Conservation (phyloP, 257 asterid species). For the Salvia splendens region DNA sequence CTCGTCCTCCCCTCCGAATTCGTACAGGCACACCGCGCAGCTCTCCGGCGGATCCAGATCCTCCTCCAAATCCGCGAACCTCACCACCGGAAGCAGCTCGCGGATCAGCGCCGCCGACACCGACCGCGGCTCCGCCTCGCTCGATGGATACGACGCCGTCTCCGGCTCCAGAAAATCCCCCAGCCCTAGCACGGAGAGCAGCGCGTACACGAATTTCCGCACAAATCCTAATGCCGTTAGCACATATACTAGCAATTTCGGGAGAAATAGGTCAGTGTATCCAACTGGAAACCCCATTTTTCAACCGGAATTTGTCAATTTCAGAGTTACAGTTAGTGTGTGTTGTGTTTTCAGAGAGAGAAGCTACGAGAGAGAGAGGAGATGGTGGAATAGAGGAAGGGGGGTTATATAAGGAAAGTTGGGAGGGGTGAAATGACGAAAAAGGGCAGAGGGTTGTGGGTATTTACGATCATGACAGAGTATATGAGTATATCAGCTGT, state of each 20-base stretch:
- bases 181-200: constrained; percentile 55
- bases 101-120: constrained; percentile 73
- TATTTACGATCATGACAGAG: constrained; percentile 14
- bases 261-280: constrained; percentile 68
- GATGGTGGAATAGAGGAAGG: constrained; percentile 1
- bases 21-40: constrained; percentile 91
- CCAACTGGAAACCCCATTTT: constrained; percentile 93
- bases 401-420: constrained; percentile 36
- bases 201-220: constrained; percentile 41
- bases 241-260: constrained; percentile 59
- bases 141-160: constrained; percentile 32
- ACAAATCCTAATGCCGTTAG: constrained; percentile 57
- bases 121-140: constrained; percentile 43
- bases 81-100: constrained; percentile 82
- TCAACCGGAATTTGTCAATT: not conserved
- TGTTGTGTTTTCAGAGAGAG: constrained; percentile 31
- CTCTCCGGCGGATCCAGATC: constrained; percentile 67
- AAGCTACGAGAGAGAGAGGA: constrained; percentile 27
- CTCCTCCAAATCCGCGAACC: constrained; percentile 56
- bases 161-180: constrained; percentile 65
- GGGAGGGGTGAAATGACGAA: constrained; percentile 35
- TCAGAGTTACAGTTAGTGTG: not conserved
- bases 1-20: constrained; percentile 78
- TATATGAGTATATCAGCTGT: constrained; percentile 38
- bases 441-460: constrained; percentile 25